phyloP scores from a whole-genome alignment of 2,329 filamentous ascomycete species.

The Magnaporthiopsis rhizophila region DNA sequence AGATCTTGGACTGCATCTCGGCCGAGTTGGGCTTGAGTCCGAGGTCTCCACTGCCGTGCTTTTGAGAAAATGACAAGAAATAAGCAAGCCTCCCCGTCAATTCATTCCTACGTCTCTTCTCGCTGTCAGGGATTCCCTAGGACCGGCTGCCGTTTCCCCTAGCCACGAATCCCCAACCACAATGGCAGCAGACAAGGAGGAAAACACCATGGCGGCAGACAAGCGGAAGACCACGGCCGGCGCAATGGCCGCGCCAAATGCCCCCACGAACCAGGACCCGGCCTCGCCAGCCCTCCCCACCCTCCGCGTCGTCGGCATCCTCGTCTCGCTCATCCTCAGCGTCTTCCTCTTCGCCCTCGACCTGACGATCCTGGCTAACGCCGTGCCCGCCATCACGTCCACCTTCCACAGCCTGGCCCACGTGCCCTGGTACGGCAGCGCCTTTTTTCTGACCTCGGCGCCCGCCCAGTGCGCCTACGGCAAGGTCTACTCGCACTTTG shows the following conservation, averaged over 20 bases:
- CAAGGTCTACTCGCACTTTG: conserved; percentile 37
- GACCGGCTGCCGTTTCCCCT: too few relatives aligned
- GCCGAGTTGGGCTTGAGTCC: too few relatives aligned
- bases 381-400: conserved; percentile 5
- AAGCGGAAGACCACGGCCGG: not conserved
- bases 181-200: not conserved
- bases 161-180: too few relatives aligned
- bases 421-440: conserved; percentile 17
- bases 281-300: not conserved
- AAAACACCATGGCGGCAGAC: not conserved
- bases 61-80: too few relatives aligned
- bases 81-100: too few relatives aligned
- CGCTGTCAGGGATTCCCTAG: too few relatives aligned
- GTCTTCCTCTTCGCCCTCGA: conserved; percentile 6
- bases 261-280: not conserved
- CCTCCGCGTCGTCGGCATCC: not conserved
- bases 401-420: conserved; percentile 10
- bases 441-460: conserved; percentile 25
- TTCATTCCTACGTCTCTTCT: too few relatives aligned
- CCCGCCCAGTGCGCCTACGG: conserved; percentile 42
- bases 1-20: too few relatives aligned
- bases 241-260: not conserved
- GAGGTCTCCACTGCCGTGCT: too few relatives aligned
- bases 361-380: conserved; percentile 7
- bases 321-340: not conserved